These are phyloP conservation scores for Rickenella mellea DNA, from an alignment of 768 basidiomycete species.

Conservation along the genomic window DNA sequence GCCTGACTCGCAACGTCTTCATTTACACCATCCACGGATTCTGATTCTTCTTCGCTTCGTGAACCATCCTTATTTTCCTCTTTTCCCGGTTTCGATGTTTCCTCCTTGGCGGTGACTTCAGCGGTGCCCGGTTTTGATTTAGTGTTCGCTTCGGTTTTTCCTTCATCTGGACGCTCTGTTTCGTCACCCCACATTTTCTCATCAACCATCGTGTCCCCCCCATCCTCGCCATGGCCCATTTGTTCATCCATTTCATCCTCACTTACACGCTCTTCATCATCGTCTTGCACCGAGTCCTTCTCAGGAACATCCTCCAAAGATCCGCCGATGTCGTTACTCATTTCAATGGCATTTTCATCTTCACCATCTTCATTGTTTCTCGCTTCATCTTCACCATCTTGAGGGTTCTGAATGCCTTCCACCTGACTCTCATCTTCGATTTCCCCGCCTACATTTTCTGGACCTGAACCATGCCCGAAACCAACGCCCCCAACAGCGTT, in stretches of 20 bases:
- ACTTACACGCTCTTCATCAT: constrained; percentile 53
- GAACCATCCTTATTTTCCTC: constrained; percentile 15
- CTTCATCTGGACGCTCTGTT: constrained; percentile 51
- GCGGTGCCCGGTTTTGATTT: constrained; percentile 26
- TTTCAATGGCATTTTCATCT: constrained; percentile 77
- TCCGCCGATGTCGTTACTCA: constrained; percentile 85
- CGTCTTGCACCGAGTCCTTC: constrained; percentile 31
- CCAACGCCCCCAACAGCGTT: constrained; percentile 69
- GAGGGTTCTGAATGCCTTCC: constrained; percentile 78
- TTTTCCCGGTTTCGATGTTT: constrained; percentile 23
- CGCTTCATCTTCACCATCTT: constrained; percentile 28
- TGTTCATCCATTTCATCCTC: constrained; percentile 76
- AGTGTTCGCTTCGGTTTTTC: constrained; percentile 74
- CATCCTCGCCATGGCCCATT: too few relatives aligned
- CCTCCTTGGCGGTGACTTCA: constrained; percentile 78
- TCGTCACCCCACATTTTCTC: constrained; percentile 98
- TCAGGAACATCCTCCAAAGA: constrained; percentile 73
- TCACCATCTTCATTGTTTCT: constrained; percentile 31
- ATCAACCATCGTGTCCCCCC: too few relatives aligned
- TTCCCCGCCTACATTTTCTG: constrained; percentile 85
- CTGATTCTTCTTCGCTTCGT: constrained; percentile 17
- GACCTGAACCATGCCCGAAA: constrained; percentile 79
- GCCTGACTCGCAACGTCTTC: constrained; percentile 16
- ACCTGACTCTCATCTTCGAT: constrained; percentile 96
- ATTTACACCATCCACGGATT: constrained; percentile 5